Evolutionary conservation across 108 stramenopile genomes (phyloP), one percentile per base, ranked within the genome.

Genomic region (Fragilaria crotonensis): DNA sequence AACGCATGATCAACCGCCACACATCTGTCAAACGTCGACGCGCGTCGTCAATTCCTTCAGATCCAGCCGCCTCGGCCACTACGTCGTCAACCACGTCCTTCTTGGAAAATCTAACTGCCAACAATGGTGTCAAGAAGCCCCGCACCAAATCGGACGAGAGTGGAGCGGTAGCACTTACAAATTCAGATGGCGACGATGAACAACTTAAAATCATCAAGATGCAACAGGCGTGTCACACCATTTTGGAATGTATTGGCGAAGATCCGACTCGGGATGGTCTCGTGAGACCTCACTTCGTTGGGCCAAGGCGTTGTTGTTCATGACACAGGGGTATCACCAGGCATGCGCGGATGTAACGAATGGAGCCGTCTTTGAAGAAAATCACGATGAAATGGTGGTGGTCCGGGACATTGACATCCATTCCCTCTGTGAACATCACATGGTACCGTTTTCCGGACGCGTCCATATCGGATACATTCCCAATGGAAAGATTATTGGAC

Each of bases 381-480:
- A 79, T 62, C 90, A 95, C 62, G 77, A 83, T 51, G 97, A 97
- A 69, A 97, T 98, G 88, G 96, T 99, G 19, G 83, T 98, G 5
- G 96, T 99, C 18, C 81, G 85, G 62, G 89, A 99, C 76, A 99
- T 99, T 68, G 95, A 95, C 55, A 88, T 99, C 45, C 87, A 93
- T 68, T 78, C 75, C 49, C 70, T 97, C 66, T 99, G 98, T 71
- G 98, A 99, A 75, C 98, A 99, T 78, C 98, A 99, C 69, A 93
- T 99, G 94, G 87, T 99, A 18, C 98, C 98, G 5, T 99, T 99
- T 67, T 76, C 78, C 5, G 98, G 98, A 25, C 77, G 85, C 25
- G 85, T 95, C 22, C 96, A 97, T 68, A 96, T 99, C 63, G 97
- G 94, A 9, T 99, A 99, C 76, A 95, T 99, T 59, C 98, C 98